A percentile compares a stretch with the other conserved stretches of the same genome.
phyloP scores from a whole-genome alignment of 805 yeast species.

The Blastobotrys terrestris region DNA sequence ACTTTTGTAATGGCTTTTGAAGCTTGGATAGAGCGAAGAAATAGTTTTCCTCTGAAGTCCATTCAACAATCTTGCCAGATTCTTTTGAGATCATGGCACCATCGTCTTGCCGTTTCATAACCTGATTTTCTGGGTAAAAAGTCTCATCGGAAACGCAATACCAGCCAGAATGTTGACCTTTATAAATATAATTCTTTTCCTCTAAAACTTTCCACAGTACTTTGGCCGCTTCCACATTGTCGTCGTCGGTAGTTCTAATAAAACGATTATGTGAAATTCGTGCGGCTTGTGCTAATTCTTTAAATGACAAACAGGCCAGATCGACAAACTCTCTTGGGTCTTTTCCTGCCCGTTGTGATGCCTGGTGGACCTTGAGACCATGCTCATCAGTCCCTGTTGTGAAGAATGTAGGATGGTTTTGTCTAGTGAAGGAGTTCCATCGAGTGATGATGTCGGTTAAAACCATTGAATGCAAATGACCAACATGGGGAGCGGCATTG shows the following conservation, averaged over 20 bases:
- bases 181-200: slow-evolving; percentile 62
- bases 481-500: slow-evolving; percentile 91
- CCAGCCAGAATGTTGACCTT: slow-evolving; percentile 90
- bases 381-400: slow-evolving; percentile 97
- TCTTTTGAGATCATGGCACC: slow-evolving; percentile 44
- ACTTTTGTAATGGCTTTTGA: slow-evolving; percentile 45
- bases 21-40: slow-evolving; percentile 71
- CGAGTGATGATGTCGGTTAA: slow-evolving; percentile 72
- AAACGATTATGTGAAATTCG: slow-evolving; percentile 64
- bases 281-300: slow-evolving; percentile 51
- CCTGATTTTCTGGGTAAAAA: slow-evolving; percentile 79
- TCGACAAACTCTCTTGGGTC: slow-evolving; percentile 71
- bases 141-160: slow-evolving; percentile 92
- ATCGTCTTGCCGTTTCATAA: slow-evolving; percentile 35
- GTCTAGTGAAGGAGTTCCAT: slow-evolving; percentile 48
- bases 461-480: slow-evolving; percentile 85
- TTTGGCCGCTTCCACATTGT: slow-evolving; percentile 62
- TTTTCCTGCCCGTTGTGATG: slow-evolving; percentile 52
- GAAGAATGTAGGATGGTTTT: slow-evolving; percentile 30
- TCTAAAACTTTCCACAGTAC: slow-evolving; percentile 62
- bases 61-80: slow-evolving; percentile 67
- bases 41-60: slow-evolving; percentile 77
- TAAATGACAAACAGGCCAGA: slow-evolving; percentile 56
- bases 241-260: slow-evolving; percentile 83
- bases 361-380: slow-evolving; percentile 87